Conservation (phyloP, 495 filamentous ascomycete species). For the Baudoinia panamericana region DNA sequence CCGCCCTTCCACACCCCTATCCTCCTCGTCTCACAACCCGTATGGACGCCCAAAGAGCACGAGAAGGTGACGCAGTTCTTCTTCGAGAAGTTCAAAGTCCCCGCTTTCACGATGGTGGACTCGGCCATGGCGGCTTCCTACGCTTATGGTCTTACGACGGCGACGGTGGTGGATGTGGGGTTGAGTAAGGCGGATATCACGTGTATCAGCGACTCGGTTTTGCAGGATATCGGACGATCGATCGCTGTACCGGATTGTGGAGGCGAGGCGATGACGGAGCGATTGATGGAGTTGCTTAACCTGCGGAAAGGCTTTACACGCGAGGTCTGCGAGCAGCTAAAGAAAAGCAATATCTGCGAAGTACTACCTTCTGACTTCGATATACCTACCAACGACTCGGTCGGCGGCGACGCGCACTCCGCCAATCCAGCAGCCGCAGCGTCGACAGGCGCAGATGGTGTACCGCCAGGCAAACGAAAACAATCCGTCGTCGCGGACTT, state of each 20-base stretch:
- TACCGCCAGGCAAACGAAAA: conserved; percentile 29
- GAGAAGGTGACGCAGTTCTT: conserved; percentile 79
- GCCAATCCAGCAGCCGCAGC: conserved; percentile 48
- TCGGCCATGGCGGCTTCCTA: conserved; percentile 70
- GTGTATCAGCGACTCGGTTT: conserved; percentile 63
- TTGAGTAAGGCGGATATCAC: conserved; percentile 84
- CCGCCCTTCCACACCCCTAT: conserved; percentile 90
- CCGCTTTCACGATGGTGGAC: conserved; percentile 76
- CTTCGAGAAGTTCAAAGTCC: conserved; percentile 93
- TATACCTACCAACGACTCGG: conserved; percentile 35
- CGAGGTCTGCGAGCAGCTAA: conserved; percentile 92
- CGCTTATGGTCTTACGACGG: conserved; percentile 60
- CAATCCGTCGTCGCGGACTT: conserved; percentile 27
- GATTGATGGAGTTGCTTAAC: conserved; percentile 54
- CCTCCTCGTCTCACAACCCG: conserved; percentile 70
- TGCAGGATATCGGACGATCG: conserved; percentile 47
- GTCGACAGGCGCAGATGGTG: conserved; percentile 38
- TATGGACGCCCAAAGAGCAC: conserved; percentile 71
- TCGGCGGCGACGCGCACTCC: conserved; percentile 36
- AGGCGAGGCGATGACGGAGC: conserved; percentile 77
- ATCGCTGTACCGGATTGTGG: conserved; percentile 58
- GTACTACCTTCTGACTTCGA: conserved; percentile 58
- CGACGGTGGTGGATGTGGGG: conserved; percentile 81
- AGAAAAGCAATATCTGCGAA: conserved; percentile 78
- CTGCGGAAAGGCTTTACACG: conserved; percentile 52